A percentile compares a stretch with the other conserved stretches of the same genome.
These are phyloP conservation scores for Dipteronia dyeriana DNA, from an alignment of 345 rosid species.

Conservation along the genomic window DNA sequence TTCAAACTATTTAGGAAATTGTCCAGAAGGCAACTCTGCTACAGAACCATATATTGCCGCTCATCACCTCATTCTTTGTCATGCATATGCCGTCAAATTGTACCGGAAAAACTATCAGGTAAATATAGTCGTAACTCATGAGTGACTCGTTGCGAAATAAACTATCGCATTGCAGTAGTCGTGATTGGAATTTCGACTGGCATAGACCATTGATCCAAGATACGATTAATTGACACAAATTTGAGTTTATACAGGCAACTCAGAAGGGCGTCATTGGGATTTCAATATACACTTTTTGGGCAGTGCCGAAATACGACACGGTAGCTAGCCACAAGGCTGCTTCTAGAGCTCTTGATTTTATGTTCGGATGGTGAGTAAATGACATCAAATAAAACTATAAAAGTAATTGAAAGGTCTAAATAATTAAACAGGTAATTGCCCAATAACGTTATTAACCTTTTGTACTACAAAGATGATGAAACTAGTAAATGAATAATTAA, in stretches of 20 bases:
- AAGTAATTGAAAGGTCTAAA: background rate
- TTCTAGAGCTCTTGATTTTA: conserved; percentile 44
- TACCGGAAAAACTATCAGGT: conserved; percentile 48
- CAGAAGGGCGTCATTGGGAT: conserved; percentile 51
- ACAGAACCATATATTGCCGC: conserved; percentile 44
- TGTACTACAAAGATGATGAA: background rate
- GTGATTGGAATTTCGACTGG: too few species aligned
- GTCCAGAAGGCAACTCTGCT: conserved; percentile 40
- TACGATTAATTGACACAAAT: background rate
- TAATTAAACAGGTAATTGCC: background rate
- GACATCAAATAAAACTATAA: background rate
- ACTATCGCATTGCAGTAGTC: too few species aligned
- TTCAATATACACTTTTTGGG: conserved; percentile 34
- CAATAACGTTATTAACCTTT: background rate
- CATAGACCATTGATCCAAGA: background rate
- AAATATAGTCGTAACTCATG: too few species aligned
- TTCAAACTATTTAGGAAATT: conserved; percentile 37
- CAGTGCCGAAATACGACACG: conserved; percentile 40
- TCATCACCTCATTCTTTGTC: conserved; percentile 45
- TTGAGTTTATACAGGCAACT: conserved; percentile 19
- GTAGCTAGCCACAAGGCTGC: conserved; percentile 33
- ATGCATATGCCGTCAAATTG: conserved; percentile 34
- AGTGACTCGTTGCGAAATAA: background rate
- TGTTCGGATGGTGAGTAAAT: conserved; percentile 40
- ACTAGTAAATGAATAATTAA: background rate